A percentile compares a stretch with the other conserved stretches of the same genome.
phyloP scores from a whole-genome alignment of 2,329 filamentous ascomycete species.

The Metarhizium anisopliae region DNA sequence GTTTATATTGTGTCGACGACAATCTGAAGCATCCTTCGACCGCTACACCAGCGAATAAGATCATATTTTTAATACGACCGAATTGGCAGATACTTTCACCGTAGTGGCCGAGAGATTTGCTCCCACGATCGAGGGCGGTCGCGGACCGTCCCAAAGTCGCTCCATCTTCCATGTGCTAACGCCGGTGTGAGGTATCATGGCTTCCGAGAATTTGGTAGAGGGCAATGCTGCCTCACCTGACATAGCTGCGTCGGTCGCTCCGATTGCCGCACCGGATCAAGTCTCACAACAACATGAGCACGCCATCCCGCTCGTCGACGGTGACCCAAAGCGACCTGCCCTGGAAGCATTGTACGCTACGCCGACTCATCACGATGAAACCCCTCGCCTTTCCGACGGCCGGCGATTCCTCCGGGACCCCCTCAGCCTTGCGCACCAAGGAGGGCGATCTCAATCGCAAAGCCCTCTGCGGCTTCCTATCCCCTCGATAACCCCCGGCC shows the following conservation, averaged over 20 bases:
- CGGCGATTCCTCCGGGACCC: slow-evolving; percentile 27
- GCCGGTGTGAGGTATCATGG: slow-evolving; percentile 21
- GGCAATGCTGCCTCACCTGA: slow-evolving; percentile 20
- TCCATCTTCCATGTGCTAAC: slow-evolving; percentile 12
- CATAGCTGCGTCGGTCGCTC: slow-evolving; percentile 13
- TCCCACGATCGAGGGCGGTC: slow-evolving; percentile 3
- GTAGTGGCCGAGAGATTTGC: not conserved
- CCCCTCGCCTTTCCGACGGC: slow-evolving; percentile 13
- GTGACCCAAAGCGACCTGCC: not conserved
- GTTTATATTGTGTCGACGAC: not conserved
- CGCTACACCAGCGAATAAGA: not conserved
- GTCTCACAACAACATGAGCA: not conserved
- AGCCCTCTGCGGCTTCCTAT: slow-evolving; percentile 33
- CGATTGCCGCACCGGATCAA: slow-evolving; percentile 11
- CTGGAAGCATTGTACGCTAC: not conserved
- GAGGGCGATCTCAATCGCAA: slow-evolving; percentile 25
- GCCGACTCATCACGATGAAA: slow-evolving; percentile 13
- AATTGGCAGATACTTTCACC: not conserved
- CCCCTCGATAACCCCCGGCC: slow-evolving; percentile 38
- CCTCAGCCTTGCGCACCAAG: slow-evolving; percentile 10
- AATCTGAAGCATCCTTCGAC: not conserved
- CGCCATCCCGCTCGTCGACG: not conserved
- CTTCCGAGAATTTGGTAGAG: slow-evolving; percentile 19
- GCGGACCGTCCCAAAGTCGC: not conserved
- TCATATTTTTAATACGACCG: not conserved